Evolutionary conservation across 192 early-diverging fungal genomes (phyloP), one percentile per base, ranked within the genome.

Genomic region (Rhizoclosmatium globosum): DNA sequence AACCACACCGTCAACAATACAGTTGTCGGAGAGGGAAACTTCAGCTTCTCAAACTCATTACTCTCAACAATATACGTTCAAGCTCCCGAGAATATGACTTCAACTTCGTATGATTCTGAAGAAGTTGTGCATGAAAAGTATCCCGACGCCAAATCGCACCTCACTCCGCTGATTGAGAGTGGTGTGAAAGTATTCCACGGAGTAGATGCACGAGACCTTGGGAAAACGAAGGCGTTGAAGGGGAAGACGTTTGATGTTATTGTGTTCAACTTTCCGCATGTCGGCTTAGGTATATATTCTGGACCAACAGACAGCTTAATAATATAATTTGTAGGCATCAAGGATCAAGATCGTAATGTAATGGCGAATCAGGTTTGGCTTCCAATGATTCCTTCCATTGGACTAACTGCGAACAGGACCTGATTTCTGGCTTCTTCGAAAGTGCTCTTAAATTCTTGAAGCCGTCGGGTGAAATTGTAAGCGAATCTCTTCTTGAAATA

Each of bases 231-330:
- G 74, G 81, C 78, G 48, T 83, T 97, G 39, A 75, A 64, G 39
- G 47, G 53, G 23, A 83, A 85, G 64, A 56, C 76, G 47, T 99
- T 96, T 77, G 85, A 89, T 53, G 93, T 93, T 72, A 94, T 99
- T 47, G 90, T 97, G 19, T 99, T 99, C 81, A 97, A 97, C 81
- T 99, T 99, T 82, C 97, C 97, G 43, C 97, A 99, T 79, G 92
- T 92, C 6, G 96, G 96, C 89, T 31, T 46, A 38, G 70, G 70
- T 71, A 9, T 9, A 31, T 41, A 31, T 13, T 47, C 41, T 38
- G 43, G 0, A 43, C 11, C 45, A 19, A 68, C n/a, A 84, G 44
- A 23, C 15, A 4, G 41, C 41, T 68, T 9, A 7, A 46, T 68
- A 13, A 43, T 45, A 19, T 68, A 41, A 38, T 41, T 31, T 65